Evolutionary conservation across 805 yeast genomes (phyloP), one percentile per base, ranked within the genome.

Genomic region (Saccharomycopsis amapae): DNA sequence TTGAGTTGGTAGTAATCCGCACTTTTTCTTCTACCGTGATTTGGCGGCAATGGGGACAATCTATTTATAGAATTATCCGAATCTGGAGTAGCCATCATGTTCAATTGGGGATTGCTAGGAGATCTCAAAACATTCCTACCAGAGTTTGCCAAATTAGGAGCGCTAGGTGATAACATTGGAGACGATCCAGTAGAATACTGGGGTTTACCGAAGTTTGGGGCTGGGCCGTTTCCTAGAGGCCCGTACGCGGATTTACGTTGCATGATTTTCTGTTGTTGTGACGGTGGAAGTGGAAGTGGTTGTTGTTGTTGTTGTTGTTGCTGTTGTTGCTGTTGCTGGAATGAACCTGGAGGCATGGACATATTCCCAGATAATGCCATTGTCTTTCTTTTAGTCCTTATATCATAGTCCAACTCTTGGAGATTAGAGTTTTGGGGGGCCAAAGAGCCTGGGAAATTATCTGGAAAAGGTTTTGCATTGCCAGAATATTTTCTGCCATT

Each of bases 301-400:
- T 36, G 25, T 17, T 36, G 26, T 35, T 28, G 31, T 7, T 6
- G 31, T 30, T 19, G 41, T 10, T 32, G 33, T 22, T 28, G 40
- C 22, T 26, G 28, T 24, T 26, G 18, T 38, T 44, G 32, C 15
- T 36, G 25, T 23, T 26, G 42, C 5, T 30, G 33, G 7, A 26
- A 17, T 9, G 20, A 20, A 13, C n/a, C 13, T 26, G 6, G 40
- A n/a, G 13, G 39, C 48, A 18, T 30, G 17, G 6, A 33, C 45
- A 22, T 35, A 31, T 12, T 15, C 32, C n/a, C n/a, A n/a, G n/a
- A 13, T n/a, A 24, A 18, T 19, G 44, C 44, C 19, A 40, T 15
- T 6, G 51, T 48, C 12, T 48, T 48, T 17, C 46, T 32, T 33
- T 42, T 49, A 20, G 52, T 22, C 30, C 40, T 45, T 12, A 40